Percentiles rank a stretch among this genome's conserved stretches.
Evolutionary conservation across 2,329 filamentous ascomycete species (phyloP).

Genomic region (Rutstroemia sp.): DNA sequence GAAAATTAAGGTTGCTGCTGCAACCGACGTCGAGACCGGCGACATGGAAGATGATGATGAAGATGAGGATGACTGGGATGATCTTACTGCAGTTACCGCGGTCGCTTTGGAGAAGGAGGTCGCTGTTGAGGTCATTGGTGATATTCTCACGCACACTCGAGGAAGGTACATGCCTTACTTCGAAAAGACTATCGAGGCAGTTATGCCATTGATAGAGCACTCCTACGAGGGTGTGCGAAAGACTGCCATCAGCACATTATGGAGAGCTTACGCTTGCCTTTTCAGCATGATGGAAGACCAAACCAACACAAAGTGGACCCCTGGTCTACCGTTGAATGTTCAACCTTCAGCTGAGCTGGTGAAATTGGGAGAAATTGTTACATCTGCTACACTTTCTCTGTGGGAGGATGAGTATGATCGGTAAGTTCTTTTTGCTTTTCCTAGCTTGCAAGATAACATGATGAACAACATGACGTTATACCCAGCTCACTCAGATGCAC

Average conservation of each 20-base stretch:
- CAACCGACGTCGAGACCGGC: conserved; percentile 53
- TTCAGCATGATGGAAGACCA: conserved; percentile 81
- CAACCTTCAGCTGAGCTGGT: conserved; percentile 71
- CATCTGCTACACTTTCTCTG: conserved; percentile 73
- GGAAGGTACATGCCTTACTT: conserved; percentile 76
- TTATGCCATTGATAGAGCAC: conserved; percentile 78
- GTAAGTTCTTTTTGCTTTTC: conserved; percentile 51
- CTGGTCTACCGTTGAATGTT: conserved; percentile 76
- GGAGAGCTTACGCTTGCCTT: conserved; percentile 87
- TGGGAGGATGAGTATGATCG: conserved; percentile 90
- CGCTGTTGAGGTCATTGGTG: conserved; percentile 87
- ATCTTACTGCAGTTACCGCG: conserved; percentile 76
- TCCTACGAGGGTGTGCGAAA: conserved; percentile 90
- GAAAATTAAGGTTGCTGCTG: conserved; percentile 72
- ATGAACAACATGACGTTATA: conserved; percentile 88
- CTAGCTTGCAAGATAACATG: conserved; percentile 41
- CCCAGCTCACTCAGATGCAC: conserved; percentile 99
- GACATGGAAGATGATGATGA: conserved; percentile 60
- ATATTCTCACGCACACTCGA: conserved; percentile 83
- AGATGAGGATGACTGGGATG: conserved; percentile 78
- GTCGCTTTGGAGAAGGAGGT: conserved; percentile 96
- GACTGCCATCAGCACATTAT: conserved; percentile 82
- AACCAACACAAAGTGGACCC: conserved; percentile 74
- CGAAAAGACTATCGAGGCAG: conserved; percentile 76
- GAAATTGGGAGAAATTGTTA: conserved; percentile 79